Conservation (phyloP, 805 yeast genomes). For the Saccharomycopsis javanensis region DNA sequence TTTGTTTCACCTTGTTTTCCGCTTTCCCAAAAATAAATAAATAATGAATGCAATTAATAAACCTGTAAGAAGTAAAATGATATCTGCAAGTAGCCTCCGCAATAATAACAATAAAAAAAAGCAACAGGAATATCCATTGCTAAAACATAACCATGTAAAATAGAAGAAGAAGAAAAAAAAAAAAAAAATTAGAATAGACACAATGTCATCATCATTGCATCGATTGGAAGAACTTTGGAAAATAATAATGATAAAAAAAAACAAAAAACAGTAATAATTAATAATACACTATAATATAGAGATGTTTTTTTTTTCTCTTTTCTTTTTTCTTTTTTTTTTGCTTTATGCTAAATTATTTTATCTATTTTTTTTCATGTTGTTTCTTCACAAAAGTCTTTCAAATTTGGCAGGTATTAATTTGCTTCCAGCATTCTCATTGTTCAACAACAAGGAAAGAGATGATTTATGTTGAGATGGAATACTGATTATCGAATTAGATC, state of each 20-base stretch:
- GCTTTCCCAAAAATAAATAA: too few relatives aligned
- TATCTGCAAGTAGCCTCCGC: too few relatives aligned
- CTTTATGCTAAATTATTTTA: neutral
- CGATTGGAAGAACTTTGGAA: too few relatives aligned
- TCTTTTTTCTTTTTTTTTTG: neutral
- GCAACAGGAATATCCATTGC: too few relatives aligned
- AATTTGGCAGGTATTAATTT: constrained; percentile 11
- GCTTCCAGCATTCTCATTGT: neutral
- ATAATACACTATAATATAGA: neutral
- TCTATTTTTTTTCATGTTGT: neutral
- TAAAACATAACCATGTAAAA: too few relatives aligned
- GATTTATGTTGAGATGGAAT: neutral
- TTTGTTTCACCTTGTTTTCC: too few relatives aligned
- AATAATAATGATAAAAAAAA: neutral
- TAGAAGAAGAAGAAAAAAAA: too few relatives aligned
- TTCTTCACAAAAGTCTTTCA: constrained; percentile 10
- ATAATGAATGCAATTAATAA: too few relatives aligned
- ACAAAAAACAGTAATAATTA: neutral
- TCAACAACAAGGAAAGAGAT: neutral
- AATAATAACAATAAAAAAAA: too few relatives aligned
- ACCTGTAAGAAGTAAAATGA: too few relatives aligned
- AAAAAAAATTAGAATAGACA: too few relatives aligned
- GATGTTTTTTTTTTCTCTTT: neutral
- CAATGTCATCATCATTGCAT: too few relatives aligned
- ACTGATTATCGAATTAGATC: neutral